These are phyloP conservation scores for Rhizophora mangle DNA, from an alignment of 345 rosid genomes.

Conservation along the genomic window DNA sequence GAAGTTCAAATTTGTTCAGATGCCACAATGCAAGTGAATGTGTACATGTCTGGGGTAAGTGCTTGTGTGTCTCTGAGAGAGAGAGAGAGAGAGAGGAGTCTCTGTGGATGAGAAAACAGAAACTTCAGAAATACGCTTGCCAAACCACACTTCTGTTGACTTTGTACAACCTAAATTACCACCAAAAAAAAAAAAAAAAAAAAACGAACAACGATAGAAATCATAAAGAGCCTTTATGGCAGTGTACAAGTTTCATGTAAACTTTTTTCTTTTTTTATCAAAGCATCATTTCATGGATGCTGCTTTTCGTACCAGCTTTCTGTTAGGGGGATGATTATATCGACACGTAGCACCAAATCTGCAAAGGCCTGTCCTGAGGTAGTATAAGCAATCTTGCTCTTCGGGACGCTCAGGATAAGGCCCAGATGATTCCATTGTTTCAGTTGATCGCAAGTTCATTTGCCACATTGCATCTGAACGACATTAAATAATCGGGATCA, in stretches of 20 bases:
- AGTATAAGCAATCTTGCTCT: conserved; percentile 93
- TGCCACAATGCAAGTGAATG: too few relatives aligned
- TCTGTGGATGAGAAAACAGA: too few relatives aligned
- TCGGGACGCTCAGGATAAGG: conserved; percentile 87
- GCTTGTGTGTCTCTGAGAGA: too few relatives aligned
- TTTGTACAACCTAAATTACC: not conserved
- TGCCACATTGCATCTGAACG: conserved; percentile 85
- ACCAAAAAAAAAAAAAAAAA: not conserved
- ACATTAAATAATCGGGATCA: conserved; percentile 21
- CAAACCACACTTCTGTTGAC: too few relatives aligned
- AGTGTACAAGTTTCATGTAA: conserved; percentile 7
- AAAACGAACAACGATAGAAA: not conserved
- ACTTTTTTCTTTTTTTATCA: conserved; percentile 5
- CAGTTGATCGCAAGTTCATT: conserved; percentile 71
- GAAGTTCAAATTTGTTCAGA: too few relatives aligned
- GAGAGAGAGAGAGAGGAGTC: too few relatives aligned
- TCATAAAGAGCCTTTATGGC: not conserved
- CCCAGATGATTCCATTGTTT: conserved; percentile 62
- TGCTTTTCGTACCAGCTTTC: conserved; percentile 69
- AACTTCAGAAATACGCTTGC: too few relatives aligned
- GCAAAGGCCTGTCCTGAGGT: conserved; percentile 95
- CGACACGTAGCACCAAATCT: conserved; percentile 78
- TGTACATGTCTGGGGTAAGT: too few relatives aligned
- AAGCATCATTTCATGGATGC: conserved; percentile 8
- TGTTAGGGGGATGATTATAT: conserved; percentile 74